phyloP scores from a whole-genome alignment of 139 green algal genomes.

The Chlamydomonas sphaeroides region DNA sequence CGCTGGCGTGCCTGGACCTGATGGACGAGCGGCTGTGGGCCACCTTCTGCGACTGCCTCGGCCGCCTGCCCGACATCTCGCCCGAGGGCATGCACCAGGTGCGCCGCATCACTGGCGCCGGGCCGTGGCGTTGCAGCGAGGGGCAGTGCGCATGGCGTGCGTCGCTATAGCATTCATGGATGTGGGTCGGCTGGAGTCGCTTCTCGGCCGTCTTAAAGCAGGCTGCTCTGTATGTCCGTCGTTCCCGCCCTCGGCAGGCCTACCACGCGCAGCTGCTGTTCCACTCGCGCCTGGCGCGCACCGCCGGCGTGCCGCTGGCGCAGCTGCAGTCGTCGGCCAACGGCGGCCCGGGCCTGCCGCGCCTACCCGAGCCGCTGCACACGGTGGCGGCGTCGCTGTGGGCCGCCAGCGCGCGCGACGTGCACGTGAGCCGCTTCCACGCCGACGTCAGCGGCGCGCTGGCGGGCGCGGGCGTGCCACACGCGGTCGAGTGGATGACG shows the following conservation, averaged over 20 bases:
- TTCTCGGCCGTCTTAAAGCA: too few relatives aligned
- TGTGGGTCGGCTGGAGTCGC: too few relatives aligned
- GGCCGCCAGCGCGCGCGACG: constrained; percentile 47
- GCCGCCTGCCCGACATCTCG: constrained; percentile 32
- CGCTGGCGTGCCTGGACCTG: constrained; percentile 46
- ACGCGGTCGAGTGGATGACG: constrained; percentile 58
- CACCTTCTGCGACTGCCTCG: constrained; percentile 43
- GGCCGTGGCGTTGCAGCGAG: too few relatives aligned
- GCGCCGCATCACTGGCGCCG: too few relatives aligned
- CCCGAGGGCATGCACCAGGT: constrained; percentile 54
- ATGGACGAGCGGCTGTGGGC: constrained; percentile 44
- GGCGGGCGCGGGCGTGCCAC: constrained; percentile 45
- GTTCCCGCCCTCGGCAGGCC: constrained; percentile 1
- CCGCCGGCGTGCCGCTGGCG: constrained; percentile 13
- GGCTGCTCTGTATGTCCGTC: too few relatives aligned
- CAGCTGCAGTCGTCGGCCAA: neutral
- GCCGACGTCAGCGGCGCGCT: constrained; percentile 51
- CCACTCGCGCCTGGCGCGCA: constrained; percentile 40
- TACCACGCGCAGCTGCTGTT: constrained; percentile 61
- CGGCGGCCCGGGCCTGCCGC: constrained; percentile 32
- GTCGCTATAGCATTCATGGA: too few relatives aligned
- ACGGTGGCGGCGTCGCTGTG: constrained; percentile 41
- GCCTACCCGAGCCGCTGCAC: constrained; percentile 49
- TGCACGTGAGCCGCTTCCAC: constrained; percentile 55
- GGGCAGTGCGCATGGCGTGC: too few relatives aligned